Percentiles rank a stretch among this genome's conserved stretches.
Conservation (phyloP, 2,329 filamentous ascomycete species). For the Cladophialophora exuberans region DNA sequence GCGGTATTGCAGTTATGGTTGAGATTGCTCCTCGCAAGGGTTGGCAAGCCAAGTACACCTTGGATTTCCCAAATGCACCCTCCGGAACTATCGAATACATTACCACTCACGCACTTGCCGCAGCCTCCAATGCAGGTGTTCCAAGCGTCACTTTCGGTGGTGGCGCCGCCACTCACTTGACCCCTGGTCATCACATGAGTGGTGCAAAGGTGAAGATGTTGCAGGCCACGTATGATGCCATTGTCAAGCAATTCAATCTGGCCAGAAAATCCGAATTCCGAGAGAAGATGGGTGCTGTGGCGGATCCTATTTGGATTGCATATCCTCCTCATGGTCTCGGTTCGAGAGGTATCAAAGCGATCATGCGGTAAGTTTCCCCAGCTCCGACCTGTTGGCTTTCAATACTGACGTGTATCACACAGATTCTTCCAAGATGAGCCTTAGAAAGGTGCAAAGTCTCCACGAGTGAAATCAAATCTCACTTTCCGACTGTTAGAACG, state of each 20-base stretch:
- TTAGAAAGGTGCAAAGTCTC: constrained; percentile 8
- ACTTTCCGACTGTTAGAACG: neutral
- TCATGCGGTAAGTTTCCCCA: constrained; percentile 43
- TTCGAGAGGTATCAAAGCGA: constrained; percentile 78
- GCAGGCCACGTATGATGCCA: constrained; percentile 76
- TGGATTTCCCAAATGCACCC: constrained; percentile 88
- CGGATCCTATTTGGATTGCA: constrained; percentile 85
- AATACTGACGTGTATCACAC: neutral
- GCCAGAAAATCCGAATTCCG: constrained; percentile 86
- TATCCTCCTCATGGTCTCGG: constrained; percentile 87
- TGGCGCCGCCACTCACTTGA: constrained; percentile 74
- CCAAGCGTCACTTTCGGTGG: constrained; percentile 82
- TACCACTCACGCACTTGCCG: constrained; percentile 71
- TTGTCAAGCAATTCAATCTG: constrained; percentile 80
- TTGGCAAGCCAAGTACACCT: constrained; percentile 94
- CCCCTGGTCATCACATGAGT: constrained; percentile 78
- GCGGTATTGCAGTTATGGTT: constrained; percentile 78
- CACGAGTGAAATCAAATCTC: constrained; percentile 1
- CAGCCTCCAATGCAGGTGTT: constrained; percentile 61
- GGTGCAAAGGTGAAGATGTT: constrained; percentile 81
- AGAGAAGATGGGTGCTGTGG: constrained; percentile 82
- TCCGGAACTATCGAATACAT: constrained; percentile 84
- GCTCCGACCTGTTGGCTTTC: neutral
- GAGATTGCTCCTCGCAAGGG: constrained; percentile 80
- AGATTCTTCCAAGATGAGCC: constrained; percentile 31